These are phyloP conservation scores for Fusarium miscanthi DNA, from an alignment of 2,329 filamentous ascomycete species.

Conservation along the genomic window DNA sequence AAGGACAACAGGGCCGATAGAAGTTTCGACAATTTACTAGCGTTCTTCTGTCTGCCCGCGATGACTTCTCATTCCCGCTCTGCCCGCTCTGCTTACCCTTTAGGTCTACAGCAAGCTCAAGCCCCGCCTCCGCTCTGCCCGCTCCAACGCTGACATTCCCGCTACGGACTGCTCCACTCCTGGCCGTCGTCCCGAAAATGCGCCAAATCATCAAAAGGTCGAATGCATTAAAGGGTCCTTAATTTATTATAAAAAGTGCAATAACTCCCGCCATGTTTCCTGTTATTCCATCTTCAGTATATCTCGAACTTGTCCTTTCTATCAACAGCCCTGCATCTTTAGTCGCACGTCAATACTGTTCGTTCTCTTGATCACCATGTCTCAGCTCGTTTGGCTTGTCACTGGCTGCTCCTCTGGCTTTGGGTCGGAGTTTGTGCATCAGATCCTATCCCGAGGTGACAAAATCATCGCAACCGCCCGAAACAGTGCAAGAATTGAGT, in stretches of 20 bases:
- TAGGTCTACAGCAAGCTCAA: not conserved
- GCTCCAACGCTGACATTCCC: not conserved
- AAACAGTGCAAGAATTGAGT: constrained; percentile 36
- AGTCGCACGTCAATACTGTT: not conserved
- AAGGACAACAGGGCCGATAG: not conserved
- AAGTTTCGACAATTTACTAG: not conserved
- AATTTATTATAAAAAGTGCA: not conserved
- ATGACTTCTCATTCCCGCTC: not conserved
- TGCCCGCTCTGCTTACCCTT: not conserved
- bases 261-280: accelerated
- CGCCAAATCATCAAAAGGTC: too few relatives aligned
- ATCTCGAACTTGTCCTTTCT: too few relatives aligned
- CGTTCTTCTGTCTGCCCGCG: not conserved
- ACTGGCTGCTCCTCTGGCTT: constrained; percentile 51
- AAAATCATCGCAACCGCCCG: constrained; percentile 48
- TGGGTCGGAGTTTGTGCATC: constrained; percentile 39
- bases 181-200: too few relatives aligned
- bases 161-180: not conserved
- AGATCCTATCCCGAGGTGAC: constrained; percentile 45
- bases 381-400: constrained; percentile 48
- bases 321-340: too few relatives aligned
- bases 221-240: too few relatives aligned
- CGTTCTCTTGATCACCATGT: constrained; percentile 24
- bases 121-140: not conserved
- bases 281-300: accelerated